Base-by-base conservation (phyloP, 306 rosid genomes). In the Cicer judaicum region DNA sequence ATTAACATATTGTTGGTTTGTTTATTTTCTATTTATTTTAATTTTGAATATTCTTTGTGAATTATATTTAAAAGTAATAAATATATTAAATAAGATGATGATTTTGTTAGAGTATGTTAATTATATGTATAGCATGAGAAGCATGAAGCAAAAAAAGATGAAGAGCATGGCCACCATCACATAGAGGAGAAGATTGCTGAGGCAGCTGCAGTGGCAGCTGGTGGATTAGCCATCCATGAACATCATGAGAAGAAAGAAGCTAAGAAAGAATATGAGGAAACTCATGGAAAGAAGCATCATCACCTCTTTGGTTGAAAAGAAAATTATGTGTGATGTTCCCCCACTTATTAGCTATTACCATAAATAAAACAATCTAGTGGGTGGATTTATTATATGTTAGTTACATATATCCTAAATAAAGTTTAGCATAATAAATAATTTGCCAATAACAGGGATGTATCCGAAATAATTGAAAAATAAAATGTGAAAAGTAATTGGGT, bases 171-270 rank as follows among this genome's bases (percentile, higher is more conserved):
- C 3, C 90, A 80, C 68, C 64, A 44, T 64, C 92, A 88, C 87
- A 86, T 88, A 15, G 81, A 84, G 43, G 92, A 88, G 74, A 86
- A 88, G 82, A 24, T 84, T 9, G 89, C 85, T 2, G 88, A 79
- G 1, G 88, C 41, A 1, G 85, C 69, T 0, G 88, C 87, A 0
- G 79, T 88, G 0, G 87, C 84, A n/a, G 77, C 84, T 0, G 92
- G 81, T 49, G 92, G 92, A 7, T 85, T 47, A 16, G 87, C 84
- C 18, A 77, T 83, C 56, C 92, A 88, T 42, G 92, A 88, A 77
- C 92, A 76, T 18, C 90, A 82, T 41, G 81, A 86, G 41, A 88
- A 84, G 85, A 79, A 86, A 72, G 84, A 86, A 52, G 68, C 84
- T 0, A 57, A 80, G 72, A 24, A 84, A 38, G 13, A 73, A 41